Base-by-base conservation (phyloP, 2,329 filamentous ascomycete species). In the Aspergillus quadrilineatus region DNA sequence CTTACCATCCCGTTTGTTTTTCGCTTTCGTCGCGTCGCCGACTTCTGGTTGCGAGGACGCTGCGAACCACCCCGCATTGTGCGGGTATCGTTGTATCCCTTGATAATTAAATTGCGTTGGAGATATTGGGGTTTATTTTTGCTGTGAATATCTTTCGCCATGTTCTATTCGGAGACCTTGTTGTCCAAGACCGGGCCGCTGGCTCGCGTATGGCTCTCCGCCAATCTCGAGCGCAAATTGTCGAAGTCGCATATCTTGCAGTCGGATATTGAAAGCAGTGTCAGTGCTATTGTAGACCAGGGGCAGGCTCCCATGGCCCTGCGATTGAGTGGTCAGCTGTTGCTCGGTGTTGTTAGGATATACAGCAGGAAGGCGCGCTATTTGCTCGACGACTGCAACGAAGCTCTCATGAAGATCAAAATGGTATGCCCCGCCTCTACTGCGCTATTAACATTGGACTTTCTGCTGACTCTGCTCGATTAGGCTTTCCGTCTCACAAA, bases 131-230 rank as follows among this genome's bases (percentile, higher is more conserved):
- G 56, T 61, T 44, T 53, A 49, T 48, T 51, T n/a, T 49, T 15
- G 30, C 12, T 46, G 30, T 39, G 46, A 50, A 42, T 51, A 26
- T 34, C 17, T 29, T 47, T 53, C 42, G 69, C 60, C 68, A 99
- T 99, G 94, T 99, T 99, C 79, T 97, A 97, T 76, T 96, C 94
- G 53, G 92, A 96, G 80, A 92, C 91, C 54, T 85, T 99, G 58
- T 85, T 99, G 68, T 92, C 92, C 74, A 96, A 96, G 87, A 96
- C 91, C 67, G 94, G 94, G 80, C 93, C 94, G 70, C 79, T 99
- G 81, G 94, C 94, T 77, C 90, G 92, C 72, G 92, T 97, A 79
- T 99, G 94, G 94, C 85, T 97, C 60, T 96, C 94, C 32, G 92
- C 94, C 79, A 99, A 97, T 77, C 83, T 97, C 63, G 94, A 97